phyloP scores from a whole-genome alignment of 2,329 filamentous ascomycete species.

The Orbilia blumenaviensis region DNA sequence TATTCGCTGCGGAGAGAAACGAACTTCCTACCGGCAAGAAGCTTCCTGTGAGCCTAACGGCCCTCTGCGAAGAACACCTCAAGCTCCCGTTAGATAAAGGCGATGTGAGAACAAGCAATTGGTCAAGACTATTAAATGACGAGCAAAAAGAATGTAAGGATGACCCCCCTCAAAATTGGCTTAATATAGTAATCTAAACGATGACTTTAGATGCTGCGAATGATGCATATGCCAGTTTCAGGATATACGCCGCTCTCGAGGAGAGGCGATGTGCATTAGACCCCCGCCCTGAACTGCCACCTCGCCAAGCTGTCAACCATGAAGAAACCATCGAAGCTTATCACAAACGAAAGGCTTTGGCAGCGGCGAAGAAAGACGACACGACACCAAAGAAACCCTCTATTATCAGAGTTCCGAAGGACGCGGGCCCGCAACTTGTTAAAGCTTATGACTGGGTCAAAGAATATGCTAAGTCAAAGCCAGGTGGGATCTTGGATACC shows the following conservation, averaged over 20 bases:
- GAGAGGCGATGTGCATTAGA: conserved; percentile 71
- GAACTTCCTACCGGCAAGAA: conserved; percentile 71
- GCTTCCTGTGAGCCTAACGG: conserved; percentile 70
- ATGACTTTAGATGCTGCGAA: conserved; percentile 73
- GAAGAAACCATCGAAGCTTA: conserved; percentile 60
- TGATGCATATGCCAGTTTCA: conserved; percentile 81
- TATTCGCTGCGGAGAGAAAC: conserved; percentile 69
- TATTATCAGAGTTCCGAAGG: conserved; percentile 40
- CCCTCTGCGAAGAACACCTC: conserved; percentile 75
- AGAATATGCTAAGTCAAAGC: conserved; percentile 53
- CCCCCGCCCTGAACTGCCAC: conserved; percentile 76
- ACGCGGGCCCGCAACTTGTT: conserved; percentile 50
- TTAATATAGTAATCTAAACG: conserved; percentile 58
- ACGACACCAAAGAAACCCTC: conserved; percentile 29
- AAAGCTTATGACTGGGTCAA: conserved; percentile 57
- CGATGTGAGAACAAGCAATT: conserved; percentile 76
- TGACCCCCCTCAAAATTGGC: conserved; percentile 19
- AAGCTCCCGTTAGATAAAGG: conserved; percentile 80
- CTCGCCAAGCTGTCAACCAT: conserved; percentile 72
- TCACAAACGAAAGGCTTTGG: conserved; percentile 56
- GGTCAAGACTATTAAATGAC: conserved; percentile 71
- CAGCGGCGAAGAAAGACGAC: conserved; percentile 13
- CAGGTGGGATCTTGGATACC: conserved; percentile 55
- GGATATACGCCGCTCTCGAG: conserved; percentile 78
- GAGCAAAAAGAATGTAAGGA: conserved; percentile 76